Conservation (phyloP, 2,329 filamentous ascomycete species). For the Sporothrix humicola region DNA sequence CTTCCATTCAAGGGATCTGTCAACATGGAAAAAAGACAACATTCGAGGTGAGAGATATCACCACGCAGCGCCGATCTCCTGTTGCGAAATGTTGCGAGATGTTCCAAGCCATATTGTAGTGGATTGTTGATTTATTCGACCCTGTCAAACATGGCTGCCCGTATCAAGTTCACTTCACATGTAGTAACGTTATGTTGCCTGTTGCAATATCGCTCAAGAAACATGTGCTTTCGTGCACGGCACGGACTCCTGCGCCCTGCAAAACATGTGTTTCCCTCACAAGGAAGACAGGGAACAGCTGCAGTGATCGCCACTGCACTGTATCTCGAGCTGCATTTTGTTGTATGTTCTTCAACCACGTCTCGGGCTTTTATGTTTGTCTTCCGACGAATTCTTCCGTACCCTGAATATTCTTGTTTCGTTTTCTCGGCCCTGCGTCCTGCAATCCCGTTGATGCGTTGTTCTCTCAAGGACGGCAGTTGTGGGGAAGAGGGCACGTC, state of each 20-base stretch:
- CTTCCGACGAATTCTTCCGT: not conserved
- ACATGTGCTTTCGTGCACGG: not conserved
- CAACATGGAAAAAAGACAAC: slow-evolving; percentile 18
- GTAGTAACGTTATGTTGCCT: not conserved
- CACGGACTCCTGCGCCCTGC: too few species aligned
- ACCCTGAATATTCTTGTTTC: too few species aligned
- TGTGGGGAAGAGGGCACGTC: not conserved
- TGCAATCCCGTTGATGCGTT: not conserved
- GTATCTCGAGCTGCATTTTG: not conserved
- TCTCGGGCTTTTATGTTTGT: not conserved
- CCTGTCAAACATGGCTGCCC: too few species aligned
- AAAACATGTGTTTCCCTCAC: too few species aligned
- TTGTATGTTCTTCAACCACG: not conserved
- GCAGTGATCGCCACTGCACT: not conserved
- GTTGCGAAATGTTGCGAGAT: not conserved
- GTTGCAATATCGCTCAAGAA: not conserved
- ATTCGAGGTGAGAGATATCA: not conserved
- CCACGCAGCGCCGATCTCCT: slow-evolving; percentile 17
- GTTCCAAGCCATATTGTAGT: not conserved
- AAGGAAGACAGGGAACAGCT: not conserved
- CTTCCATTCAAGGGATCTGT: not conserved
- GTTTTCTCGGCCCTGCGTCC: not conserved
- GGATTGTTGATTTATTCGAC: not conserved
- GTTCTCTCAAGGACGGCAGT: not conserved
- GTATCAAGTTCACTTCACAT: not conserved